phyloP scores from a whole-genome alignment of 164 flowering plant genomes.

The Macadamia tetraphylla region DNA sequence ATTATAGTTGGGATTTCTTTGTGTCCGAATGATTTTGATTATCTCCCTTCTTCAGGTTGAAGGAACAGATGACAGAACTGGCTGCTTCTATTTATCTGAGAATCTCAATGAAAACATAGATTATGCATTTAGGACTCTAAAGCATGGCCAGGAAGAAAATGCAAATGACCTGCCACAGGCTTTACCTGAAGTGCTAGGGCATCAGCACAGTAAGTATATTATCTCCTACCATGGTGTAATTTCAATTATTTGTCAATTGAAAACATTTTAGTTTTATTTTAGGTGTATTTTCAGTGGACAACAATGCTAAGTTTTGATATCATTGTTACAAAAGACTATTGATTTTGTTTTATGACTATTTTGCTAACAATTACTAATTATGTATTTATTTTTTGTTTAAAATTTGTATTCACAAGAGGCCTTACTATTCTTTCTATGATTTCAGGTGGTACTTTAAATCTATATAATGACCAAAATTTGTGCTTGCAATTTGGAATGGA shows the following conservation, averaged over 20 bases:
- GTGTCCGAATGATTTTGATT: background rate
- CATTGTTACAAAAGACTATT: background rate
- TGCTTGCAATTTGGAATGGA: constrained; percentile 53
- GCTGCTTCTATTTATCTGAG: constrained; percentile 70
- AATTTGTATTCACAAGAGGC: background rate
- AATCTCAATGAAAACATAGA: constrained; percentile 56
- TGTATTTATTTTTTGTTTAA: background rate
- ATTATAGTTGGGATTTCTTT: background rate
- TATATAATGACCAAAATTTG: constrained; percentile 41
- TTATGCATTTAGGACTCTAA: constrained; percentile 25
- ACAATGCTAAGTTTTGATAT: background rate
- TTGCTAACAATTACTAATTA: background rate
- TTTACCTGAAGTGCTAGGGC: constrained; percentile 37
- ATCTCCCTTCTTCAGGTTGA: constrained; percentile 45
- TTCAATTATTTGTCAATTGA: background rate
- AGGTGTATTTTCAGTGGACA: background rate
- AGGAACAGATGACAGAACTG: constrained; percentile 36
- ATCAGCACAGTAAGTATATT: constrained; percentile 42
- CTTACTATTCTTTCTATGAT: constrained; percentile 3
- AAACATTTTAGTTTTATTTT: background rate
- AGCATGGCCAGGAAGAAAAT: constrained; percentile 25
- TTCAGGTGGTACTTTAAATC: constrained; percentile 55
- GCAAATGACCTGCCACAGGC: constrained; percentile 33
- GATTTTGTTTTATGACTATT: background rate
- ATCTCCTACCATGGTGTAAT: constrained; percentile 1